These are phyloP conservation scores for Trypanosoma platydactyli DNA, from an alignment of 208 protist species.

Conservation along the genomic window DNA sequence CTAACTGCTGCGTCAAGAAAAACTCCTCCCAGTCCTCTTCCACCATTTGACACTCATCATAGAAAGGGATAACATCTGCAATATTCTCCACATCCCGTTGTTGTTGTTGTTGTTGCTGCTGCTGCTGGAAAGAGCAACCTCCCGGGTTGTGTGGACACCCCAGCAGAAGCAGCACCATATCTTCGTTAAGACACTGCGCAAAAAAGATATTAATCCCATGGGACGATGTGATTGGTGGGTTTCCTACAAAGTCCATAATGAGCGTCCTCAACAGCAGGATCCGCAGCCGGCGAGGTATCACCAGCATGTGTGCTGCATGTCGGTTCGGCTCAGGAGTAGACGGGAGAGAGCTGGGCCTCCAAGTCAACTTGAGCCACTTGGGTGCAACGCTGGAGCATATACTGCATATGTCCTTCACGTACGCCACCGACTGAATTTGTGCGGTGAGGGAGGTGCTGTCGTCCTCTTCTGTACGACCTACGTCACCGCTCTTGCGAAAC, in stretches of 20 bases:
- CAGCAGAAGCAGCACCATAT: slow-evolving; percentile 35
- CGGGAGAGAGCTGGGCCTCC: not conserved
- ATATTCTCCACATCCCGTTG: slow-evolving; percentile 9
- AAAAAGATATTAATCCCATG: slow-evolving; percentile 33
- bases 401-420: slow-evolving; percentile 64
- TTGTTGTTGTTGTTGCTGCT: not conserved
- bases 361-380: slow-evolving; percentile 33
- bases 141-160: not conserved
- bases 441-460: slow-evolving; percentile 30
- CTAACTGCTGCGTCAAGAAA: slow-evolving; percentile 34
- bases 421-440: slow-evolving; percentile 57
- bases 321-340: slow-evolving; percentile 11
- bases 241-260: slow-evolving; percentile 32
- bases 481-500: slow-evolving; percentile 22
- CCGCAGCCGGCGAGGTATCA: slow-evolving; percentile 35
- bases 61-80: slow-evolving; percentile 22
- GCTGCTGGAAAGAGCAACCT: not conserved
- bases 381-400: slow-evolving; percentile 29
- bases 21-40: slow-evolving; percentile 33
- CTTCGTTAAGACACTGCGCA: slow-evolving; percentile 42
- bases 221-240: slow-evolving; percentile 15
- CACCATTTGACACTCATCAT: not conserved
- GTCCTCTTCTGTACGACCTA: not conserved
- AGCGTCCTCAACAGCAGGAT: slow-evolving; percentile 38
- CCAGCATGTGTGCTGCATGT: no score